Evolutionary conservation across 768 basidiomycete genomes (phyloP).

Genomic region (Hysterangium stoloniferum): DNA sequence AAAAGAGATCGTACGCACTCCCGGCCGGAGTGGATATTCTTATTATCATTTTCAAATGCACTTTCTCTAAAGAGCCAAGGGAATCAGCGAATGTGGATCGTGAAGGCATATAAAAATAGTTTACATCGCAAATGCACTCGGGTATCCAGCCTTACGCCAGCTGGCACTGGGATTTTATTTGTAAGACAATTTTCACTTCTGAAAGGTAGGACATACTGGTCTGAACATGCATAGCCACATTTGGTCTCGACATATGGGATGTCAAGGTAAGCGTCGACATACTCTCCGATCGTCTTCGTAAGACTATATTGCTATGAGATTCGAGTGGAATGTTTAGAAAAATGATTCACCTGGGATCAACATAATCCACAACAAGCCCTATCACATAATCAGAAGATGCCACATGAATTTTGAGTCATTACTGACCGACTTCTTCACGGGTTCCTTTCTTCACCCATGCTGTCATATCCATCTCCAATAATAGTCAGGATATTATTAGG

Average conservation of each 20-base stretch:
- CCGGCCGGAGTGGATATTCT: constrained; percentile 70
- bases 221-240: constrained; percentile 93
- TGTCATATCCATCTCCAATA: constrained; percentile 75
- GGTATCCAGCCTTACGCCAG: constrained; percentile 82
- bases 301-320: constrained; percentile 40
- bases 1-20: constrained; percentile 50
- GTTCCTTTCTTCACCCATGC: constrained; percentile 88
- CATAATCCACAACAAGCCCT: constrained; percentile 79
- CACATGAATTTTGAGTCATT: constrained; percentile 9
- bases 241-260: constrained; percentile 84
- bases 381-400: constrained; percentile 11
- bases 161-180: constrained; percentile 71
- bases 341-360: constrained; percentile 45
- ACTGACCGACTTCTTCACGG: constrained; percentile 48
- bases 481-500: constrained; percentile 5
- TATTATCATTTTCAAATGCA: constrained; percentile 68
- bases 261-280: constrained; percentile 71
- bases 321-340: constrained; percentile 11
- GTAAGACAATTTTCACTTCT: constrained; percentile 2
- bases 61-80: constrained; percentile 41
- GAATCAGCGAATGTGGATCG: neutral
- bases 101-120: constrained; percentile 18
- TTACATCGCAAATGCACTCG: constrained; percentile 79
- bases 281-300: constrained; percentile 69
- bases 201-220: constrained; percentile 51